These are phyloP conservation scores for Thamnidium elegans DNA, from an alignment of 192 early-diverging fungal genomes.

Conservation along the genomic window DNA sequence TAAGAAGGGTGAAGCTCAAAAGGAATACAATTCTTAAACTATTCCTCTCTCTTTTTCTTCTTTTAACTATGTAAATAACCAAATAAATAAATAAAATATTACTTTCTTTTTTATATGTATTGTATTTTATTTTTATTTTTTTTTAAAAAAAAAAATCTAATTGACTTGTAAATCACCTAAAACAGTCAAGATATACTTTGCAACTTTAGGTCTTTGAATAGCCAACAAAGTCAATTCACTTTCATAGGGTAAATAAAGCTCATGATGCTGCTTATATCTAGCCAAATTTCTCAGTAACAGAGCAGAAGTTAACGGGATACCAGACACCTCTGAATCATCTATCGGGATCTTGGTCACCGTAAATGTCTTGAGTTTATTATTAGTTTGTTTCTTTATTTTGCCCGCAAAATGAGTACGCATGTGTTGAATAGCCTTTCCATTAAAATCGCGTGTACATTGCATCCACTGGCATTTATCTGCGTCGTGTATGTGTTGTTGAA, in stretches of 20 bases:
- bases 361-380: conserved; percentile 15
- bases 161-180: conserved; percentile 39
- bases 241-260: conserved; percentile 51
- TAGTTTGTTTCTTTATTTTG: conserved; percentile 34
- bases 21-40: conserved; percentile 4
- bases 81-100: conserved; percentile 1
- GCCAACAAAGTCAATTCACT: conserved; percentile 45
- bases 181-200: conserved; percentile 46
- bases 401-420: conserved; percentile 51
- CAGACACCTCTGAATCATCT: conserved; percentile 45
- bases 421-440: conserved; percentile 37
- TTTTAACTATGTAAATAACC: not conserved
- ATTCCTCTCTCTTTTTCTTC: no score
- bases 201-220: conserved; percentile 48
- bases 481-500: conserved; percentile 42
- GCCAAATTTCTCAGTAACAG: conserved; percentile 53
- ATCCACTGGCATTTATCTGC: conserved; percentile 49
- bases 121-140: no score
- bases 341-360: conserved; percentile 26
- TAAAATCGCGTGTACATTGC: conserved; percentile 25
- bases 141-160: not conserved
- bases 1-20: conserved; percentile 20
- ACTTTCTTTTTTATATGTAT: not conserved
- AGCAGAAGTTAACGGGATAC: conserved; percentile 57
- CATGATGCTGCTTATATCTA: conserved; percentile 40